A percentile compares a stretch with the other conserved stretches of the same genome.
phyloP scores from a whole-genome alignment of 495 filamentous ascomycete species.

The Neurospora pannonica region DNA sequence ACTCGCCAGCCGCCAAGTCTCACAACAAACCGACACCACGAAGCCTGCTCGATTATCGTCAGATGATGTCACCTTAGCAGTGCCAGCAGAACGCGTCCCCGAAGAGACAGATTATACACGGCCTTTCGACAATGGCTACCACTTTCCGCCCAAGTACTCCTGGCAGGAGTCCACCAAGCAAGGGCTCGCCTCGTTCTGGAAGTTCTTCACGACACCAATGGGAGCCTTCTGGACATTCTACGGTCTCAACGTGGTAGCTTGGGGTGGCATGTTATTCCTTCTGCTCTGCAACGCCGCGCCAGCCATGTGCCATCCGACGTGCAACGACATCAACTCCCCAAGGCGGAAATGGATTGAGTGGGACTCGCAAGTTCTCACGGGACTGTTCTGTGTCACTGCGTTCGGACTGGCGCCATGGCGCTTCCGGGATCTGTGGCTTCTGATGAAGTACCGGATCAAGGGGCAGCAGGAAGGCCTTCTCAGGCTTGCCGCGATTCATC shows the following conservation, averaged over 20 bases:
- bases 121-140: slow-evolving; percentile 50
- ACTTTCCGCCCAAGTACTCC: slow-evolving; percentile 58
- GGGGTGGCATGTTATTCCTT: slow-evolving; percentile 87
- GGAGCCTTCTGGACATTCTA: slow-evolving; percentile 72
- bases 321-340: slow-evolving; percentile 63
- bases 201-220: slow-evolving; percentile 49
- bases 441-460: slow-evolving; percentile 50
- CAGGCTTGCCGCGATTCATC: slow-evolving; percentile 55
- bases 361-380: slow-evolving; percentile 76
- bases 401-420: slow-evolving; percentile 82
- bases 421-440: slow-evolving; percentile 66
- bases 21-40: not conserved
- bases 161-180: slow-evolving; percentile 48
- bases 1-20: not conserved
- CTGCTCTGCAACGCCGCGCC: slow-evolving; percentile 66
- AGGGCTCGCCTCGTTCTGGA: slow-evolving; percentile 47
- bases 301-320: slow-evolving; percentile 68
- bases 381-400: slow-evolving; percentile 76
- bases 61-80: slow-evolving; percentile 7
- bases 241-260: slow-evolving; percentile 71
- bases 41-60: slow-evolving; percentile 3
- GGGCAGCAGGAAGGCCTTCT: slow-evolving; percentile 45
- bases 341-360: slow-evolving; percentile 76
- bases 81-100: not conserved
- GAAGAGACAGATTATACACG: slow-evolving; percentile 4